phyloP scores from a whole-genome alignment of 2,329 filamentous ascomycete genomes.

The Fusarium fracticaudum region DNA sequence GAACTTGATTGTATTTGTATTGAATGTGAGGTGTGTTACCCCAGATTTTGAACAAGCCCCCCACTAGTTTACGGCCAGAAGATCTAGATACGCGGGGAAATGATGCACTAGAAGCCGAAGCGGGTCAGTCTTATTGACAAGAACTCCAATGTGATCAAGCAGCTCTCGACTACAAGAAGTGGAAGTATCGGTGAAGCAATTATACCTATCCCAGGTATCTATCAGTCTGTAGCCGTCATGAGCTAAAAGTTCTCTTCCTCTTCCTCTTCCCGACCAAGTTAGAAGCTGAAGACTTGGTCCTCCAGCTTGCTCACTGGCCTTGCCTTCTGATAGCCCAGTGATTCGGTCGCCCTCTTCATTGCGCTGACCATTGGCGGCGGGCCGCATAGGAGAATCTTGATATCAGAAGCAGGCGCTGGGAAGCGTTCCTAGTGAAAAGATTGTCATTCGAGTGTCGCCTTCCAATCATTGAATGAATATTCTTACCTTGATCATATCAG shows the following conservation, averaged over 20 bases:
- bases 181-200: background rate
- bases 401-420: background rate
- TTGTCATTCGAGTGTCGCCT: background rate
- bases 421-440: background rate
- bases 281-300: background rate
- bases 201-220: too few species aligned
- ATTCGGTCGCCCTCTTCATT: background rate
- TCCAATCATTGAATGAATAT: accelerated
- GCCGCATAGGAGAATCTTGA: background rate
- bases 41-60: slow-evolving; percentile 9
- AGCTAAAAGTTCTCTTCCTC: too few species aligned
- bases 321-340: background rate
- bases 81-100: slow-evolving; percentile 19
- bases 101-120: slow-evolving; percentile 13
- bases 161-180: background rate
- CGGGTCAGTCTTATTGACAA: slow-evolving; percentile 8
- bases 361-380: background rate
- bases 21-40: background rate
- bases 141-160: background rate
- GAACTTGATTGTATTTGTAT: background rate
- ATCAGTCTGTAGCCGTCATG: background rate
- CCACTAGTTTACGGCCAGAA: slow-evolving; percentile 25
- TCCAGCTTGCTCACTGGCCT: background rate
- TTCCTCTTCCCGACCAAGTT: too few species aligned
- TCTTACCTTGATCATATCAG: background rate